phyloP scores from a whole-genome alignment of 1,284 basidiomycete genomes.

The Tilletia walkeri region DNA sequence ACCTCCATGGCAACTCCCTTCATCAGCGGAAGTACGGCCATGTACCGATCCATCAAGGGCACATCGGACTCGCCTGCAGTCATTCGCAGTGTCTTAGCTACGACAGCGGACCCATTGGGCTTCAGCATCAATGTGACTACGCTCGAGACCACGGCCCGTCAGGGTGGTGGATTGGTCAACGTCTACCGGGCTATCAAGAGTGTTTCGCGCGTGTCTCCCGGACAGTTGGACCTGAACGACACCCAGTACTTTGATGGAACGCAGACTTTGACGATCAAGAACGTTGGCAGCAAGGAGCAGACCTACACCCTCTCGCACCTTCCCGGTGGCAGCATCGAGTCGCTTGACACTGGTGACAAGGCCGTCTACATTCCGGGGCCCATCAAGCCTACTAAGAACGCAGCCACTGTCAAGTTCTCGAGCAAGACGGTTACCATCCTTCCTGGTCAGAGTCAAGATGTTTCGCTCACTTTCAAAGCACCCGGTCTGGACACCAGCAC shows the following conservation, averaged over 20 bases:
- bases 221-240: conserved; percentile 69
- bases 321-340: conserved; percentile 56
- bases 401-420: conserved; percentile 60
- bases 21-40: conserved; percentile 67
- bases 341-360: conserved; percentile 55
- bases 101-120: conserved; percentile 62
- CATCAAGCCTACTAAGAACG: conserved; percentile 60
- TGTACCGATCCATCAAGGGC: conserved; percentile 65
- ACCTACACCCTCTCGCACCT: conserved; percentile 44
- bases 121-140: conserved; percentile 62
- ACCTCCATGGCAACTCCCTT: conserved; percentile 57
- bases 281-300: conserved; percentile 37
- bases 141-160: conserved; percentile 65
- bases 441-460: conserved; percentile 52
- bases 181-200: conserved; percentile 66
- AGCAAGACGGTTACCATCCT: conserved; percentile 53
- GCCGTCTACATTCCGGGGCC: conserved; percentile 57
- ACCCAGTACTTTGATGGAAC: conserved; percentile 59
- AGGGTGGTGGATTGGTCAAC: conserved; percentile 69
- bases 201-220: conserved; percentile 62
- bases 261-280: conserved; percentile 41
- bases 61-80: conserved; percentile 43
- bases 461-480: conserved; percentile 56
- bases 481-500: conserved; percentile 61
- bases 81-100: conserved; percentile 64